phyloP scores from a whole-genome alignment of 78 protist genomes.

The Dictyostelium brefeldianum region DNA sequence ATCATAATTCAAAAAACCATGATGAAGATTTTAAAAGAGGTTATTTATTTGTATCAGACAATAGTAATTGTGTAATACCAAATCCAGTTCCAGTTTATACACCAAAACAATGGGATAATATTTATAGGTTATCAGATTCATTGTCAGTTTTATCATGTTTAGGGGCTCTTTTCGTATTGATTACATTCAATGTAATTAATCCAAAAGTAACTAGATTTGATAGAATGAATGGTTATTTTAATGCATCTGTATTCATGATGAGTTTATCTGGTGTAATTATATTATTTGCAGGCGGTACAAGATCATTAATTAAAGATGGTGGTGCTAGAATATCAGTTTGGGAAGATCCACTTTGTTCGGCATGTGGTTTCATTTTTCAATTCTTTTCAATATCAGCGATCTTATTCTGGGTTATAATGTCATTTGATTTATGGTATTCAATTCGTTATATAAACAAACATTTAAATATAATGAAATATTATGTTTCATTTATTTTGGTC shows the following conservation, averaged over 20 bases:
- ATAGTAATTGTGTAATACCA: conserved; percentile 20
- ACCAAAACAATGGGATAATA: conserved; percentile 15
- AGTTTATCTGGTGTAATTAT: conserved; percentile 25
- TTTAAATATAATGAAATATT: conserved; percentile 1
- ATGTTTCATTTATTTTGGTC: neutral
- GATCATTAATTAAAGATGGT: neutral
- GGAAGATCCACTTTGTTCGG: neutral
- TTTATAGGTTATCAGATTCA: neutral
- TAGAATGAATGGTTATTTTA: neutral
- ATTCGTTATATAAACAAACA: neutral
- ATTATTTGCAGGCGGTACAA: conserved; percentile 10
- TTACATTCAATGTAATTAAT: conserved; percentile 29
- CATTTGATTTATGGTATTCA: conserved; percentile 21
- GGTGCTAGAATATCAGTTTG: neutral
- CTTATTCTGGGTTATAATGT: neutral
- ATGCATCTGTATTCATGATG: neutral
- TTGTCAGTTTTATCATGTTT: conserved; percentile 26
- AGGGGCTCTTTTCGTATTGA: neutral
- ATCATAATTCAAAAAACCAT: conserved; percentile 11
- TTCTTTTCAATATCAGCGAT: neutral
- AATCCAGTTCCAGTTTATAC: conserved; percentile 45
- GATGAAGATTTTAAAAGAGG: conserved; percentile 4
- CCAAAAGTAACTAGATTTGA: conserved; percentile 31
- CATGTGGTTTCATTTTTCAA: conserved; percentile 32
- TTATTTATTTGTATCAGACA: neutral